Evolutionary conservation across 1,139 yeast species (phyloP).

Genomic region (Blastobotrys raffinosifermentans): DNA sequence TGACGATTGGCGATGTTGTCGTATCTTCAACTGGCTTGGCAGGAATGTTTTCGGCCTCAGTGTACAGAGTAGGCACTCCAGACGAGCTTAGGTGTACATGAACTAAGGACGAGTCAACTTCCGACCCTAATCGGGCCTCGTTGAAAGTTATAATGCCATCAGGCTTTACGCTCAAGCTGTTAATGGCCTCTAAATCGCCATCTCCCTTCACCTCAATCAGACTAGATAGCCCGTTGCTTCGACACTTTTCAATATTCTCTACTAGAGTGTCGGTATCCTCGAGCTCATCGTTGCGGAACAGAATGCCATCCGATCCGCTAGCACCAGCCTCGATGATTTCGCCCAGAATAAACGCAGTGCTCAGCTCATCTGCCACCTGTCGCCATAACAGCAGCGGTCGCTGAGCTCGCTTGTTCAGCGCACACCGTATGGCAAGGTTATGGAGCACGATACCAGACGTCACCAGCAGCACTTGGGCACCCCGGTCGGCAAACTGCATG

Average conservation of each 20-base stretch:
- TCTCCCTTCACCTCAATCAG: constrained; percentile 8
- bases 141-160: constrained; percentile 10
- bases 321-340: constrained; percentile 24
- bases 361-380: constrained; percentile 12
- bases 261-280: constrained; percentile 5
- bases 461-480: constrained; percentile 18
- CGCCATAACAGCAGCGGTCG: constrained; percentile 23
- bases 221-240: constrained; percentile 12
- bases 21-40: not conserved
- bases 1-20: constrained; percentile 40
- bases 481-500: constrained; percentile 16
- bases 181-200: constrained; percentile 6
- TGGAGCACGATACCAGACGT: constrained; percentile 22
- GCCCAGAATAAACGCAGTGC: constrained; percentile 19
- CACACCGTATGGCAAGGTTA: constrained; percentile 21
- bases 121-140: not conserved
- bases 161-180: constrained; percentile 5
- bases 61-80: not conserved
- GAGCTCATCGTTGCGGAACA: constrained; percentile 15
- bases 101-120: not conserved
- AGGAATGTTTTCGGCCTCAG: not conserved
- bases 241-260: constrained; percentile 7
- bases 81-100: constrained; percentile 4
- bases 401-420: constrained; percentile 18
- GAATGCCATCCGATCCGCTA: constrained; percentile 24